These are phyloP conservation scores for Fusarium nematophilum DNA, from an alignment of 2,329 filamentous ascomycete species.

Conservation along the genomic window DNA sequence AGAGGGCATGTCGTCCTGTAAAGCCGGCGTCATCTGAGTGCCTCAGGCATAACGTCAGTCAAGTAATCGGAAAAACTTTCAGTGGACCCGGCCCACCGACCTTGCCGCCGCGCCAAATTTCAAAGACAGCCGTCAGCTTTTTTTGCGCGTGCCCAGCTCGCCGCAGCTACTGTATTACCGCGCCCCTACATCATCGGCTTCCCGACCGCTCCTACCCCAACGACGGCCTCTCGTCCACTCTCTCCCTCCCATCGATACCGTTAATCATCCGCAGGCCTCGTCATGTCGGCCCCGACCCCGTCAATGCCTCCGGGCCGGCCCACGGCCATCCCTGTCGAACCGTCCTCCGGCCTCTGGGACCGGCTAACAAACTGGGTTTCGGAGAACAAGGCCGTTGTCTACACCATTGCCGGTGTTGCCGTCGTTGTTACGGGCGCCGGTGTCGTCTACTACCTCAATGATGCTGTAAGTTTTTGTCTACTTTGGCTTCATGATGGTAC, in stretches of 20 bases:
- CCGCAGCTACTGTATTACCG: conserved; percentile 46
- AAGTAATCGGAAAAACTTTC: conserved; percentile 45
- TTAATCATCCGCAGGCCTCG: conserved; percentile 41
- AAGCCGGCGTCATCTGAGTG: conserved; percentile 19
- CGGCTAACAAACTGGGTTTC: conserved; percentile 91
- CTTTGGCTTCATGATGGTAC: conserved; percentile 7
- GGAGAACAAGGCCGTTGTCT: conserved; percentile 95
- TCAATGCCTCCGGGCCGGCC: conserved; percentile 60
- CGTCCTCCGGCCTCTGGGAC: conserved; percentile 83
- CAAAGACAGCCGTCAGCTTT: conserved; percentile 46
- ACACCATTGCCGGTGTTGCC: conserved; percentile 94
- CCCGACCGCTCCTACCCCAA: conserved; percentile 40
- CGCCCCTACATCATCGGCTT: conserved; percentile 50
- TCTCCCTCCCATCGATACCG: conserved; percentile 35
- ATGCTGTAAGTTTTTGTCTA: conserved; percentile 59
- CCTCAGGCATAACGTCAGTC: conserved; percentile 37
- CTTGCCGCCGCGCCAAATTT: conserved; percentile 46
- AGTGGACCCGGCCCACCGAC: conserved; percentile 38
- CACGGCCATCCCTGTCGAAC: conserved; percentile 61
- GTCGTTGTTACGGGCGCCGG: conserved; percentile 92
- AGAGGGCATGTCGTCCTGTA: not conserved
- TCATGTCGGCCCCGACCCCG: conserved; percentile 60
- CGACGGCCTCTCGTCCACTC: conserved; percentile 43
- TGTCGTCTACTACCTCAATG: conserved; percentile 87
- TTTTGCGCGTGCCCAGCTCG: conserved; percentile 49